Conservation (phyloP, 2,329 filamentous ascomycete genomes). For the Incumbomyces delicatus region DNA sequence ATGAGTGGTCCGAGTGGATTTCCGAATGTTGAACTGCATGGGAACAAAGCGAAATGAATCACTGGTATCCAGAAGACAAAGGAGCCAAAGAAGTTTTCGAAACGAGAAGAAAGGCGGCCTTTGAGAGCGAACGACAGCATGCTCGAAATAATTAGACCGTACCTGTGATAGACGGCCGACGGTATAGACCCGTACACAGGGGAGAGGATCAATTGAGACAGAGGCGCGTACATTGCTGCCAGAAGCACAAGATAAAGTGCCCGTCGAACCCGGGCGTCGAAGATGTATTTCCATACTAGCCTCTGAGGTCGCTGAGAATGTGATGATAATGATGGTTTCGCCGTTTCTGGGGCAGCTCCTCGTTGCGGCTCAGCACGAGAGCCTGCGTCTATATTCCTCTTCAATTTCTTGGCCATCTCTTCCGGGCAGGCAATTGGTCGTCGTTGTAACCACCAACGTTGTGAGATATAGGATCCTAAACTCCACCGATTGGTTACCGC, state of each 20-base stretch:
- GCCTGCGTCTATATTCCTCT: neutral
- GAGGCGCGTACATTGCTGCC: constrained; percentile 31
- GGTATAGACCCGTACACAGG: constrained; percentile 85
- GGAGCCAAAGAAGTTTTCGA: constrained; percentile 48
- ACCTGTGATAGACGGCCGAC: constrained; percentile 59
- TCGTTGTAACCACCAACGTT: too few species aligned
- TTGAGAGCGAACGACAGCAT: constrained; percentile 62
- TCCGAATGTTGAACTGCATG: constrained; percentile 56
- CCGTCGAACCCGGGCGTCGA: constrained; percentile 16
- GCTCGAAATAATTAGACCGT: constrained; percentile 54
- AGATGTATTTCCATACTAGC: neutral
- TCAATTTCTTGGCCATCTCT: neutral
- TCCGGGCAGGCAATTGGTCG: neutral
- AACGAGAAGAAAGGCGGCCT: constrained; percentile 41
- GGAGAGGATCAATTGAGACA: constrained; percentile 59
- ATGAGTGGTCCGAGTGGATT: constrained; percentile 63
- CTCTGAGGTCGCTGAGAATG: neutral
- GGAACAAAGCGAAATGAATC: constrained; percentile 62
- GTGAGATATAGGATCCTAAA: too few species aligned
- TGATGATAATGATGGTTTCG: neutral
- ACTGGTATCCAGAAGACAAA: constrained; percentile 66
- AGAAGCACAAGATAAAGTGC: constrained; percentile 29
- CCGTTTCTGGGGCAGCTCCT: neutral
- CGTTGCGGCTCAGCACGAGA: neutral
- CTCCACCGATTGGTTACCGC: too few species aligned